Evolutionary conservation across 2,329 filamentous ascomycete genomes (phyloP), one percentile per base, ranked within the genome.

Genomic region (Ciborinia camelliae): DNA sequence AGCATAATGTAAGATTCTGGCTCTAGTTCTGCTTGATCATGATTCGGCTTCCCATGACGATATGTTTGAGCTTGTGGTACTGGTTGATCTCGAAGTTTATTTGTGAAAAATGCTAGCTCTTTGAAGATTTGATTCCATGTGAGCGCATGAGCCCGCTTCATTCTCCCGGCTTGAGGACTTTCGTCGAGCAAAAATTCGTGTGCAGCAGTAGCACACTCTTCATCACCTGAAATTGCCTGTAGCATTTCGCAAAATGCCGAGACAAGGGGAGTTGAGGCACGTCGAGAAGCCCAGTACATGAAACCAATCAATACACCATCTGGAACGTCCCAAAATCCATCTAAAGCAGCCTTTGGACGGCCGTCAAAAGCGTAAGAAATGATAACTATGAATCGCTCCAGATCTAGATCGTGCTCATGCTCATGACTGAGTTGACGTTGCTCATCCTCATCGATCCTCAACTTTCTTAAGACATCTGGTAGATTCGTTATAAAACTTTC

Each of bases 171-270:
- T 57, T 88, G 86, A 66, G 86, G 83, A 3, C 90, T 87, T 74
- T 99, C 95, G 71, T 97, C 94, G 2, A 95, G 82, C 20, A 99
- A 81, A 73, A 99, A 99, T 58, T 88, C 87, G 75, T 99, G 94
- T 0, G 94, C 92, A 20, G 90, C 84, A 62, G 89, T 88, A 35
- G 95, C 94, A 71, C 91, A 95, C 62, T 90, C 86, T 62, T 91
- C 86, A 61, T 92, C 92, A 60, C 89, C 87, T 0, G 95, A 91
- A 55, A 99, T 88, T 1, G 93, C 90, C 73, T 92, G 90, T 20
- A 99, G 81, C 87, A 99, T 94, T 75, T 98, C 94, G 76, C 95
- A 99, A 72, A 98, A 99, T 15, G 94, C 93, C 67, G 92, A 95
- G 66, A 96, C 93, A 30, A 97, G 84, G n/a, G 95, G 95, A 0